phyloP scores from a whole-genome alignment of 805 yeast genomes.

The Yamadazyma takamatsuzukensis region DNA sequence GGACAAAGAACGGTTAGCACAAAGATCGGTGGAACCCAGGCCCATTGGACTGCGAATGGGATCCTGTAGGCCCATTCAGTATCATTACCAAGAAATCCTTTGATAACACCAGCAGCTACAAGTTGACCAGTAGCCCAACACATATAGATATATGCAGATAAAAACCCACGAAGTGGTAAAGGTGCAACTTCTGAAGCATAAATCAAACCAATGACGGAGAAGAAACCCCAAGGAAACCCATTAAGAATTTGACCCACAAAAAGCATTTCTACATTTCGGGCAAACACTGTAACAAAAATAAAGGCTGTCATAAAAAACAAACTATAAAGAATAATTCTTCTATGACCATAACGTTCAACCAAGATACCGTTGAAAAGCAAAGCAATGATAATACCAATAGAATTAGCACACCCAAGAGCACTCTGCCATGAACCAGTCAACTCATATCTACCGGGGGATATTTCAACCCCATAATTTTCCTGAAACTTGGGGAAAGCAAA shows the following conservation, averaged over 20 bases:
- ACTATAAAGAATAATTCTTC: constrained; percentile 24
- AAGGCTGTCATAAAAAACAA: constrained; percentile 23
- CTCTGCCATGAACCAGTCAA: constrained; percentile 28
- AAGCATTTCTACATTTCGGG: constrained; percentile 29
- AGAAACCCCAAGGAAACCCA: constrained; percentile 45
- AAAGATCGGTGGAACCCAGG: constrained; percentile 49
- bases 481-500: constrained; percentile 30
- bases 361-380: constrained; percentile 37
- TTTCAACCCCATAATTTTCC: constrained; percentile 28
- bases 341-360: constrained; percentile 42
- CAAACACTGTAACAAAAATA: constrained; percentile 36
- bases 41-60: constrained; percentile 59
- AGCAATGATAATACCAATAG: constrained; percentile 41
- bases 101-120: constrained; percentile 48
- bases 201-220: constrained; percentile 37
- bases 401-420: constrained; percentile 21
- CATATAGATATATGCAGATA: constrained; percentile 45
- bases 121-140: constrained; percentile 58
- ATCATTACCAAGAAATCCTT: constrained; percentile 22
- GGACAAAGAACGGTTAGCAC: constrained; percentile 43
- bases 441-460: constrained; percentile 14
- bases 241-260: constrained; percentile 37
- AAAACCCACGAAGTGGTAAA: constrained; percentile 42
- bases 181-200: constrained; percentile 58
- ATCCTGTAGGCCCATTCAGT: constrained; percentile 42